Evolutionary conservation across 2,329 filamentous ascomycete genomes (phyloP), one percentile per base, ranked within the genome.

Genomic region (Fusarium ramigenum): DNA sequence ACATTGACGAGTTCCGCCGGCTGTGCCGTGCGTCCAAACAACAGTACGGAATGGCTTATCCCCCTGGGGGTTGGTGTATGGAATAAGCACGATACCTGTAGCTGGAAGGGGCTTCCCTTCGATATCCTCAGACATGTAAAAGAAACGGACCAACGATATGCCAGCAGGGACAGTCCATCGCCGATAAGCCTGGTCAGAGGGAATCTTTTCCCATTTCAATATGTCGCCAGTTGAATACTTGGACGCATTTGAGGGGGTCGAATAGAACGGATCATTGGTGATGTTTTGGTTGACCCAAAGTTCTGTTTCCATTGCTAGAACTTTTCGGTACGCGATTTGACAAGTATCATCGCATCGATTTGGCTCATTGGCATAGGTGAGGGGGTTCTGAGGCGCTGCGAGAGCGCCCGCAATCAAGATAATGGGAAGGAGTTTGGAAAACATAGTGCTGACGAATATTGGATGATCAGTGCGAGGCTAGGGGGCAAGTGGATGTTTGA

Each of bases 11-110:
- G 34, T 58, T 30, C 62, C 40, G 4, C 77, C 77, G 14, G 76
- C 72, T 4, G 77, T 78, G 0, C 77, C 77, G 43, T 79, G 77
- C 1, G 77, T 63, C 77, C 77, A 79, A 15, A 72, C 77, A 7
- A 77, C 11, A 3, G 76, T 66, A 14, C 63, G 63, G 16, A 66
- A 50, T 44, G 61, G 53, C 16, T 34, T 16, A 1, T 32, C n/a
- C 3, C 53, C 63, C 15, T 15, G 28, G 19, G 63, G 63, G 4
- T 49, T 63, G 4, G 58, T 7, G 10, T 40, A 66, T 1, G 63
- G 63, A 7, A 54, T 43, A 9, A 66, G n/a, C 23, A 39, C 63
- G 14, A 49, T 42, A 2, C 39, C 63, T 0, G 63, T 66, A 2
- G 63, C 63, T 18, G 63, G 59, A 8, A 66, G 44, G 10, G 42